Evolutionary conservation across 2,329 filamentous ascomycete species (phyloP), one percentile per base, ranked within the genome.

Genomic region (Chaetomium sp.): DNA sequence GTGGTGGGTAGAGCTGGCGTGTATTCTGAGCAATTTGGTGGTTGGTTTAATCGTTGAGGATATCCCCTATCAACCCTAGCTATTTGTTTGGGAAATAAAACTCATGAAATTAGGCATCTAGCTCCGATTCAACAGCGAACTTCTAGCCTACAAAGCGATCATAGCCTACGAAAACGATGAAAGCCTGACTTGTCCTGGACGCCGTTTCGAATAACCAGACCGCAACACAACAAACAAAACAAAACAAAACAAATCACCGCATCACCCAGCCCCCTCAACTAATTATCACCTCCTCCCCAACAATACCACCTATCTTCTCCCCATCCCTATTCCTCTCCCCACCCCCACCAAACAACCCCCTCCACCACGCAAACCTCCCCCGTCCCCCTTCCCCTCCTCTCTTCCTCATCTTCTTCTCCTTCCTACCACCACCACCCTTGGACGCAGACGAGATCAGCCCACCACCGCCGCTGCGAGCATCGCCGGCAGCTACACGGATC

Each of bases 341-440:
- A 9, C 57, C 50, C 36, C 55, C 56, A 19, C 54, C 53, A 52
- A 62, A 63, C 33, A 64, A 42, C 35, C 41, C 53, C 57, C 54
- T 60, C 61, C 61, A 62, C 49, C 62, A 41, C 49, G 59, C 57
- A 35, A 52, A 19, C 52, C 47, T 59, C 51, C 47, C 54, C 52
- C 53, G 52, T 40, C 52, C 38, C 33, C 33, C 53, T 27, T 42
- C 35, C 43, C 54, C 53, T 66, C 64, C 44, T 57, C 59, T 32
- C 61, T 59, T 57, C 67, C 66, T 47, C 61, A 59, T 35, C 52
- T 55, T 35, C 64, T 55, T 59, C 62, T 62, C 52, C 65, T 61
- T n/a, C 66, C 55, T 53, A 59, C 60, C n/a, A 75, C 61, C 11
- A 72, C 62, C 54, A 73, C 69, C 9, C 59, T 62, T 1, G 66